Evolutionary conservation across 805 yeast species (phyloP).

Genomic region (Pichia deserticola): DNA sequence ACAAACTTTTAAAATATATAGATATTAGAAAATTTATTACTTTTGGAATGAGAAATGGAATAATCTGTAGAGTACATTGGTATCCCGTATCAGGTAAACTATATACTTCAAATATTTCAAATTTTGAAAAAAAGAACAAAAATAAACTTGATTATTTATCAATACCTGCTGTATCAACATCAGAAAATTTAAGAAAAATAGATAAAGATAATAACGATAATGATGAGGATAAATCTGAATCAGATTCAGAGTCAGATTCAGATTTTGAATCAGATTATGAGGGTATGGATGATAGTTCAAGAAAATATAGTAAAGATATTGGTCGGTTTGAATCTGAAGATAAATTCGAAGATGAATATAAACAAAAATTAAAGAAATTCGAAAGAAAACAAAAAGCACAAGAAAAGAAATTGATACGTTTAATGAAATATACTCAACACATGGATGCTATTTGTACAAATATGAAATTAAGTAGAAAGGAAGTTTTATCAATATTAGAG

Average conservation of each 20-base stretch:
- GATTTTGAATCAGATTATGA: background rate
- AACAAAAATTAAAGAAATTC: slow-evolving; percentile 13
- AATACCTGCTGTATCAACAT: too few relatives aligned
- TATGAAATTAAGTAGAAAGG: slow-evolving; percentile 45
- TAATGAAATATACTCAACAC: slow-evolving; percentile 45
- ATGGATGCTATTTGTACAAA: slow-evolving; percentile 69
- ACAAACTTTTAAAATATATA: slow-evolving; percentile 47
- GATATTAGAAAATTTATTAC: slow-evolving; percentile 81
- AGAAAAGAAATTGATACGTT: slow-evolving; percentile 33
- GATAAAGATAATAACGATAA: too few relatives aligned
- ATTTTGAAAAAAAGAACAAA: background rate
- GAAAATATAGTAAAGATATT: background rate
- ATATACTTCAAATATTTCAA: slow-evolving; percentile 24
- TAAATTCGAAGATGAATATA: slow-evolving; percentile 3
- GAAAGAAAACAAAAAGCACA: slow-evolving; percentile 20
- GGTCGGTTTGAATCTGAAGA: slow-evolving; percentile 6
- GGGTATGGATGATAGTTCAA: background rate
- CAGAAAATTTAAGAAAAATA: too few relatives aligned
- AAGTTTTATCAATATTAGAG: slow-evolving; percentile 42
- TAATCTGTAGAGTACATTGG: slow-evolving; percentile 73
- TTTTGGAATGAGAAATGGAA: slow-evolving; percentile 77
- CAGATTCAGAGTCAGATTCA: background rate
- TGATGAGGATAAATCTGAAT: background rate
- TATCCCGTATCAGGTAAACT: slow-evolving; percentile 54
- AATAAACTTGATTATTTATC: background rate